Conservation (phyloP, 495 filamentous ascomycete genomes). For the Penicillium crystallinum region DNA sequence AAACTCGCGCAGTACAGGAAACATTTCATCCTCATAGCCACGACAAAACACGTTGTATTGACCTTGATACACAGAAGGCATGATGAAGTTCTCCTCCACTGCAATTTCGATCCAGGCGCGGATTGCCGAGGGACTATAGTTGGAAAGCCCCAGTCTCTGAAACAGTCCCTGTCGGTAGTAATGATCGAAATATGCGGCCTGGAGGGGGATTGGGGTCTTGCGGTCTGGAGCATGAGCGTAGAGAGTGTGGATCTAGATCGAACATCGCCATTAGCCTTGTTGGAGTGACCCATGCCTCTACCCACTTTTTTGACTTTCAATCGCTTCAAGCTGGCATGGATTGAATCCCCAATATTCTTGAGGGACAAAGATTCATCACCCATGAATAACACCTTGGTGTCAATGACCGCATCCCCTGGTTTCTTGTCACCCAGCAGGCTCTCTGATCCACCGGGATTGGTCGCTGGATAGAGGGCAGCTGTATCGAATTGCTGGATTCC, state of each 20-base stretch:
- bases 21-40: slow-evolving; percentile 39
- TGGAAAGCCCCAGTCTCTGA: slow-evolving; percentile 10
- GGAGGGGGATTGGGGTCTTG: slow-evolving; percentile 7
- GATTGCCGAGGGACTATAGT: slow-evolving; percentile 10
- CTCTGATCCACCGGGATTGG: slow-evolving; percentile 10
- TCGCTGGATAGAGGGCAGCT: slow-evolving; percentile 11
- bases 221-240: slow-evolving; percentile 14
- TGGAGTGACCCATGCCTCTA: neutral
- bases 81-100: slow-evolving; percentile 1
- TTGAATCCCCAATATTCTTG: slow-evolving; percentile 10
- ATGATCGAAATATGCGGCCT: slow-evolving; percentile 14
- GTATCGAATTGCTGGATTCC: slow-evolving; percentile 15
- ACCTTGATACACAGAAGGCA: slow-evolving; percentile 14
- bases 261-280: neutral
- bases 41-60: slow-evolving; percentile 40
- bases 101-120: slow-evolving; percentile 4
- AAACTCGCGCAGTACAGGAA: slow-evolving; percentile 49
- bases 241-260: slow-evolving; percentile 9
- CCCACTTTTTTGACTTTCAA: slow-evolving; percentile 6
- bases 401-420: slow-evolving; percentile 7
- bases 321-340: slow-evolving; percentile 6
- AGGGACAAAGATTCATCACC: slow-evolving; percentile 3
- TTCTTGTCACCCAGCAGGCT: slow-evolving; percentile 2
- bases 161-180: slow-evolving; percentile 7
- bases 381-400: slow-evolving; percentile 14